These are phyloP conservation scores for Metroxylon sagu DNA, from an alignment of 176 grass and related monocot species.

Conservation along the genomic window DNA sequence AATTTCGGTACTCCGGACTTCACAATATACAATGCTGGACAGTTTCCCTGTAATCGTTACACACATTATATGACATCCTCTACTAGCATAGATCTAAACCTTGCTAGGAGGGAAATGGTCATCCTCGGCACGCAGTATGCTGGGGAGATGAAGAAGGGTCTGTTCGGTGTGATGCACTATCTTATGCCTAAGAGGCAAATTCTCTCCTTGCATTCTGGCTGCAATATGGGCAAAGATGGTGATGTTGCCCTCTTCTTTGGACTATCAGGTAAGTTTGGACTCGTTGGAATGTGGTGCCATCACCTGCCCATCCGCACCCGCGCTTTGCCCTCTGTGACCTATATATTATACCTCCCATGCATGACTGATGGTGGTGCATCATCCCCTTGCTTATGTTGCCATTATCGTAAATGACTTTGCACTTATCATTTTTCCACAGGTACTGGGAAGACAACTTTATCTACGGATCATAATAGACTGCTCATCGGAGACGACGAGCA, in stretches of 20 bases:
- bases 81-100: slow-evolving; percentile 87
- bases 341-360: background rate
- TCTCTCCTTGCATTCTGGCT: slow-evolving; percentile 91
- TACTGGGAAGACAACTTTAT: slow-evolving; percentile 90
- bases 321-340: slow-evolving; percentile 13
- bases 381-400: background rate
- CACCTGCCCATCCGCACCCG: slow-evolving; percentile 59
- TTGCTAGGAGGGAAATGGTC: slow-evolving; percentile 96
- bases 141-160: slow-evolving; percentile 99
- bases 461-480: slow-evolving; percentile 80
- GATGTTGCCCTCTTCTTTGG: slow-evolving; percentile 99
- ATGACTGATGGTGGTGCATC: slow-evolving; percentile 5
- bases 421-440: slow-evolving; percentile 24
- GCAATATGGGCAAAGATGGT: slow-evolving; percentile 93
- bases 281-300: slow-evolving; percentile 32
- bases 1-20: slow-evolving; percentile 92
- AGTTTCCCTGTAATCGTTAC: slow-evolving; percentile 98
- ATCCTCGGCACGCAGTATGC: slow-evolving; percentile 99
- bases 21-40: slow-evolving; percentile 98
- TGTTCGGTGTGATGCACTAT: slow-evolving; percentile 99
- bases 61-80: slow-evolving; percentile 99
- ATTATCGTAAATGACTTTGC: background rate
- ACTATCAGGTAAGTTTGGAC: slow-evolving; percentile 70
- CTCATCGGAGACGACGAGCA: slow-evolving; percentile 94
- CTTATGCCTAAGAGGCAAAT: slow-evolving; percentile 94